Percentiles rank a stretch among this genome's conserved stretches.
phyloP scores from a whole-genome alignment of 2,329 filamentous ascomycete genomes.

The Pezicula carpinea region DNA sequence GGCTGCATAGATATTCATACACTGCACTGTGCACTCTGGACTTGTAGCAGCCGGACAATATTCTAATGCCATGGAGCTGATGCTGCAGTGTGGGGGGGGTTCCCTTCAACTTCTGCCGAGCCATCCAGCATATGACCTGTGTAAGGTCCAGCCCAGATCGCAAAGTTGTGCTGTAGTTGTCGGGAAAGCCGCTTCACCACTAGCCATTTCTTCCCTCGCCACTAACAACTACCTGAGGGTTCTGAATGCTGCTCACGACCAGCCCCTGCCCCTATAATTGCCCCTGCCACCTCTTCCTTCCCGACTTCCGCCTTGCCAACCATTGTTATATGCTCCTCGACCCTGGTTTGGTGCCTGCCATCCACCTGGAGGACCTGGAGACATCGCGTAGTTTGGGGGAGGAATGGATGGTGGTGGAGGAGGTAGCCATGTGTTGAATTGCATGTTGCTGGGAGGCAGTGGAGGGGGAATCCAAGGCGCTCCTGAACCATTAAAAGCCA shows the following conservation, averaged over 20 bases:
- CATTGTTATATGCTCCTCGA: slow-evolving; percentile 19
- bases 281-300: slow-evolving; percentile 21
- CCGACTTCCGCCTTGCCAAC: background rate
- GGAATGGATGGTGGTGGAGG: slow-evolving; percentile 15
- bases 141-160: too few species aligned
- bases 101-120: too few species aligned
- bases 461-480: slow-evolving; percentile 16
- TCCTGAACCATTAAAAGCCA: slow-evolving; percentile 14
- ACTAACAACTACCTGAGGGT: background rate
- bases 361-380: slow-evolving; percentile 16
- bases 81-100: too few species aligned
- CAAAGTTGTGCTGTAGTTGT: too few species aligned
- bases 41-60: too few species aligned
- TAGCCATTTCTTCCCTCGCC: too few species aligned
- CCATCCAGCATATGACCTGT: too few species aligned
- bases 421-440: slow-evolving; percentile 15
- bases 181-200: too few species aligned
- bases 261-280: slow-evolving; percentile 22
- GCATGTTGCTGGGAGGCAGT: slow-evolving; percentile 16
- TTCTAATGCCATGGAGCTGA: too few species aligned
- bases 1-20: too few species aligned
- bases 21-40: too few species aligned
- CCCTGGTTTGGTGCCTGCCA: slow-evolving; percentile 17
- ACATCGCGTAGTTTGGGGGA: slow-evolving; percentile 5
- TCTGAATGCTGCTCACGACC: slow-evolving; percentile 8